phyloP scores from a whole-genome alignment of 371 early-diverging fungal genomes.

The Paraphysoderma sedebokerense region DNA sequence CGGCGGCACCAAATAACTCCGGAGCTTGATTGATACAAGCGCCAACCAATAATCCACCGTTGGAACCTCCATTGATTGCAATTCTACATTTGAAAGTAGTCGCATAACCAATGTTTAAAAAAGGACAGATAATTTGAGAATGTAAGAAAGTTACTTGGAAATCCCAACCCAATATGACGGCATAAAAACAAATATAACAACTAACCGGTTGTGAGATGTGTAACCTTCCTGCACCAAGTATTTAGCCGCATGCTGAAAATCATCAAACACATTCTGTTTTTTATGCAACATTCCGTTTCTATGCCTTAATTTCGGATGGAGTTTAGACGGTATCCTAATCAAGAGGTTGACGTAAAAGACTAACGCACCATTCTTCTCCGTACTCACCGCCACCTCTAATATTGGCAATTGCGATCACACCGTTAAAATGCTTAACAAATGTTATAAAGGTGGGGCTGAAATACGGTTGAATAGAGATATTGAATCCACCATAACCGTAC shows the following conservation, averaged over 20 bases:
- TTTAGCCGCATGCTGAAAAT: constrained; percentile 26
- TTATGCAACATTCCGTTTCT: no score
- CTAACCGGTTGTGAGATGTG: constrained; percentile 24
- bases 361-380: constrained; percentile 30
- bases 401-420: constrained; percentile 17
- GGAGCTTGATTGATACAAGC: constrained; percentile 23
- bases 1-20: constrained; percentile 27
- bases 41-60: constrained; percentile 41
- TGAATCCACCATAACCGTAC: constrained; percentile 51
- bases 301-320: no score
- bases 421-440: constrained; percentile 27
- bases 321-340: no score
- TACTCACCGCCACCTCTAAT: constrained; percentile 32
- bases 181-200: no score
- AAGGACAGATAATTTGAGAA: no score
- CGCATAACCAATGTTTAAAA: no score
- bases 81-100: no score
- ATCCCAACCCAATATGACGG: no score
- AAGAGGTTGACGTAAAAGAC: no score
- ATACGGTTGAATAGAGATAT: constrained; percentile 24
- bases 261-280: constrained; percentile 21
- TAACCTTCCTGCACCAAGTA: constrained; percentile 18
- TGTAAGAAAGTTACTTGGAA: no score
- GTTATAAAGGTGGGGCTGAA: constrained; percentile 21
- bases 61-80: constrained; percentile 52